Percentiles rank a stretch among this genome's conserved stretches.
Evolutionary conservation across 2,329 filamentous ascomycete genomes (phyloP).

Genomic region (Pseudocercospora fuligena): DNA sequence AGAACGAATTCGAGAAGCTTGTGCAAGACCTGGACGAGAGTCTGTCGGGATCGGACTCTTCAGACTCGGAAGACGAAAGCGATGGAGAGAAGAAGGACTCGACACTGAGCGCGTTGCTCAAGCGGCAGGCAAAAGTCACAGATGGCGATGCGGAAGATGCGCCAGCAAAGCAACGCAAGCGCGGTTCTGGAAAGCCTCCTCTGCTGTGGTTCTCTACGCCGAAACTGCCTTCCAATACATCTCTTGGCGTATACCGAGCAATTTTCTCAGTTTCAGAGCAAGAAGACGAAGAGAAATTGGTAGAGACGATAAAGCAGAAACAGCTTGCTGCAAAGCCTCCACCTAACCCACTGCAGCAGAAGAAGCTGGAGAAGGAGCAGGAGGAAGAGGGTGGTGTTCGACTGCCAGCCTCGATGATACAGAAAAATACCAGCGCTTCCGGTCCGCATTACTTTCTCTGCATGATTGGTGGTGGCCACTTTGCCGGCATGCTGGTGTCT

Average conservation of each 20-base stretch:
- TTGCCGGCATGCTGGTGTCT: conserved; percentile 94
- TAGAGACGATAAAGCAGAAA: conserved; percentile 73
- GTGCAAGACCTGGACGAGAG: conserved; percentile 88
- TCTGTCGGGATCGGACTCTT: conserved; percentile 76
- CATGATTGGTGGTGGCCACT: conserved; percentile 98
- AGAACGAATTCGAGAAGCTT: conserved; percentile 83
- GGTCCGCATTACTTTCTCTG: conserved; percentile 91
- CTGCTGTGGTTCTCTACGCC: conserved; percentile 85
- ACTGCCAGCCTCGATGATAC: conserved; percentile 47
- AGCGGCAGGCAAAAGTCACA: conserved; percentile 78
- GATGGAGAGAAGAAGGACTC: conserved; percentile 69
- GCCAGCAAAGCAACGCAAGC: conserved; percentile 55
- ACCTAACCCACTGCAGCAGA: conserved; percentile 52
- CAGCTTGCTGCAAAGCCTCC: conserved; percentile 70
- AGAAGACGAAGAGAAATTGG: conserved; percentile 63
- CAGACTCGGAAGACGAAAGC: conserved; percentile 68
- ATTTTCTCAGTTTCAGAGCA: conserved; percentile 77
- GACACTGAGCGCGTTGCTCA: conserved; percentile 75
- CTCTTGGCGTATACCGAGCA: conserved; percentile 82
- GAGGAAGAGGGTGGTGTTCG: conserved; percentile 63
- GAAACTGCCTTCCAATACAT: conserved; percentile 74
- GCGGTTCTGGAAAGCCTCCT: conserved; percentile 69
- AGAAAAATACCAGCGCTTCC: conserved; percentile 59
- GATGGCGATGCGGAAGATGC: conserved; percentile 57
- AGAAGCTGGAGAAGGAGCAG: conserved; percentile 41